phyloP scores from a whole-genome alignment of 179 eudicot genomes.

The Heliamphora pulchella region DNA sequence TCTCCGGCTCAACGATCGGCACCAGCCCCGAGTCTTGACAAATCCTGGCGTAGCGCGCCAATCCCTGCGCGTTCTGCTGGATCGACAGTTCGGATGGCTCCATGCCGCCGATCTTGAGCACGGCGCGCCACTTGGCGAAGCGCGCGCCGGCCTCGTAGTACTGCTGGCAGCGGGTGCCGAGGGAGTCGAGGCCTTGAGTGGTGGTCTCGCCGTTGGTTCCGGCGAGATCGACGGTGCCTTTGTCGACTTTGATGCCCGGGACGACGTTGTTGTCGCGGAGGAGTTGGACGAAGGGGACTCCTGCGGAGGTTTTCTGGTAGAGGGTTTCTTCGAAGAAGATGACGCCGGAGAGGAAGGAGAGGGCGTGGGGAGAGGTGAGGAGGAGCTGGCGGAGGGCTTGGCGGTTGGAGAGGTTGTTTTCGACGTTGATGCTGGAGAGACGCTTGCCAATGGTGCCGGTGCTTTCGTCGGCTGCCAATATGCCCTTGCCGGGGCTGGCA shows the following conservation, averaged over 20 bases:
- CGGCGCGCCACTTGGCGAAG: constrained; percentile 94
- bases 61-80: constrained; percentile 81
- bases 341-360: constrained; percentile 69
- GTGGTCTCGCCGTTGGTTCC: constrained; percentile 91
- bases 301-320: constrained; percentile 64
- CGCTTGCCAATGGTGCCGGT: constrained; percentile 90
- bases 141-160: constrained; percentile 90
- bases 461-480: constrained; percentile 86
- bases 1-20: constrained; percentile 84
- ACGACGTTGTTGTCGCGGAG: constrained; percentile 58
- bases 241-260: constrained; percentile 89
- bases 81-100: constrained; percentile 77
- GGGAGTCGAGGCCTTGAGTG: constrained; percentile 74
- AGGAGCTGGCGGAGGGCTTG: constrained; percentile 78
- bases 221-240: constrained; percentile 65
- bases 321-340: constrained; percentile 88
- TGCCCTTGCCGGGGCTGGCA: constrained; percentile 91
- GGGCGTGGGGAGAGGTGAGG: constrained; percentile 60
- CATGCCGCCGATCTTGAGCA: constrained; percentile 71
- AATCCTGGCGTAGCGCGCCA: constrained; percentile 77
- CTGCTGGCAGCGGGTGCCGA: constrained; percentile 59
- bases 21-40: constrained; percentile 85
- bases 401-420: constrained; percentile 74
- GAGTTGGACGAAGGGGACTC: constrained; percentile 64
- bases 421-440: constrained; percentile 76